Evolutionary conservation across 768 basidiomycete species (phyloP).

Genomic region (Mycena pura): DNA sequence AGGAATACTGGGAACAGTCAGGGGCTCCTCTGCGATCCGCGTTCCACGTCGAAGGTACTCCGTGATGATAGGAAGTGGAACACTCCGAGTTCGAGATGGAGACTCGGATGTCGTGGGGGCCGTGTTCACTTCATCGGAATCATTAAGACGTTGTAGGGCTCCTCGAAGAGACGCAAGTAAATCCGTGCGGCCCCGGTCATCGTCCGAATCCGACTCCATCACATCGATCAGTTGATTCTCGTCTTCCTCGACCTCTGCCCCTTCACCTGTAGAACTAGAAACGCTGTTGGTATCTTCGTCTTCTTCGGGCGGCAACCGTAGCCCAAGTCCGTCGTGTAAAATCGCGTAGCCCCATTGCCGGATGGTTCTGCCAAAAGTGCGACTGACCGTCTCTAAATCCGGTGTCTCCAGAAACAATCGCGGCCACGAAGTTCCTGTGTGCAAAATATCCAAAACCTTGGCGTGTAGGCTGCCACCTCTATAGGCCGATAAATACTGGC

Average conservation of each 20-base stretch:
- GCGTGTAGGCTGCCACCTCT: conserved; percentile 63
- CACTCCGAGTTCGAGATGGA: conserved; percentile 35
- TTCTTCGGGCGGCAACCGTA: conserved; percentile 47
- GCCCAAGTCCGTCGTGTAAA: conserved; percentile 69
- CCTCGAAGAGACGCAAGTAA: conserved; percentile 74
- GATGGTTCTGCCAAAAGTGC: conserved; percentile 68
- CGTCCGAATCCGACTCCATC: conserved; percentile 63
- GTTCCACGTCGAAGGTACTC: conserved; percentile 78
- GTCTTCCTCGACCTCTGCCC: conserved; percentile 45
- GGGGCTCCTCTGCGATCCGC: conserved; percentile 63
- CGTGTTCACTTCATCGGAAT: conserved; percentile 42
- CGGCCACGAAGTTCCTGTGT: conserved; percentile 73
- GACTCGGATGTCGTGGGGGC: conserved; percentile 41
- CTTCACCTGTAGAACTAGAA: conserved; percentile 17
- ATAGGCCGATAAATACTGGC: conserved; percentile 67
- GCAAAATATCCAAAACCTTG: conserved; percentile 63
- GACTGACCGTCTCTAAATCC: conserved; percentile 69
- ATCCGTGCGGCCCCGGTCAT: conserved; percentile 53
- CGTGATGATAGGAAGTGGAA: conserved; percentile 38
- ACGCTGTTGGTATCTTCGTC: conserved; percentile 23
- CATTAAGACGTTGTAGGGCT: conserved; percentile 65
- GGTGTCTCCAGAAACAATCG: conserved; percentile 80
- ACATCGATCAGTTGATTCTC: conserved; percentile 73
- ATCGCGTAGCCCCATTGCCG: conserved; percentile 72
- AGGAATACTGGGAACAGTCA: conserved; percentile 56